A percentile compares a stretch with the other conserved stretches of the same genome.
These are phyloP conservation scores for Rhodomyrtus tomentosa DNA, from an alignment of 345 rosid genomes.

Conservation along the genomic window DNA sequence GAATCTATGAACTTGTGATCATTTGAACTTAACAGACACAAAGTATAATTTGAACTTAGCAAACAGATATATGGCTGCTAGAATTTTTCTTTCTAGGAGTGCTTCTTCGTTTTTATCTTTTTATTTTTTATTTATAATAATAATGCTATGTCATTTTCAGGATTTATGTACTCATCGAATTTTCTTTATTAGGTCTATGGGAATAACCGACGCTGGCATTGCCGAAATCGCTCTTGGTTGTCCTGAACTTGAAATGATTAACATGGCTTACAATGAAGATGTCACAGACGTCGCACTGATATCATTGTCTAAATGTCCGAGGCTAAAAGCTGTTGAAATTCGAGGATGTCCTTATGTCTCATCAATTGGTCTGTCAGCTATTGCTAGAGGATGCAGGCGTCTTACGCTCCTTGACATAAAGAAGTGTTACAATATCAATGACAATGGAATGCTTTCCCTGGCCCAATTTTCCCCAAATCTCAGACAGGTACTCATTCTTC, in stretches of 20 bases:
- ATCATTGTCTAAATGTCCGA: slow-evolving; percentile 38
- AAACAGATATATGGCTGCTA: background rate
- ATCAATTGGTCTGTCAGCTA: slow-evolving; percentile 51
- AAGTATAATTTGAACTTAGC: background rate
- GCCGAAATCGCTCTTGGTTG: slow-evolving; percentile 40
- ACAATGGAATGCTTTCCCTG: slow-evolving; percentile 50
- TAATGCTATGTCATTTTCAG: background rate
- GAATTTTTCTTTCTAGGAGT: background rate
- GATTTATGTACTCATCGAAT: background rate
- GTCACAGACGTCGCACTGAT: slow-evolving; percentile 37
- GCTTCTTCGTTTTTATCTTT: background rate
- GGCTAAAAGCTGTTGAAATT: slow-evolving; percentile 39
- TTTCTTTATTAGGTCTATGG: slow-evolving; percentile 35
- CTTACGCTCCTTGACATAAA: slow-evolving; percentile 50
- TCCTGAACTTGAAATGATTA: slow-evolving; percentile 38
- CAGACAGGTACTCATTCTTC: slow-evolving; percentile 25
- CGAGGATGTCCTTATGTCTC: slow-evolving; percentile 58
- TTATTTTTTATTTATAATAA: too few relatives aligned
- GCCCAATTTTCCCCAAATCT: slow-evolving; percentile 63
- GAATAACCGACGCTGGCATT: slow-evolving; percentile 45
- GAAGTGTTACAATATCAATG: slow-evolving; percentile 48
- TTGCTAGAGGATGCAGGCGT: slow-evolving; percentile 55
- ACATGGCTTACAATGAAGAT: slow-evolving; percentile 43
- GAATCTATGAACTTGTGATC: background rate
- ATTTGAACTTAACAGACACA: background rate